phyloP scores from a whole-genome alignment of 768 basidiomycete species.

The Kwoniella mangroviensis region DNA sequence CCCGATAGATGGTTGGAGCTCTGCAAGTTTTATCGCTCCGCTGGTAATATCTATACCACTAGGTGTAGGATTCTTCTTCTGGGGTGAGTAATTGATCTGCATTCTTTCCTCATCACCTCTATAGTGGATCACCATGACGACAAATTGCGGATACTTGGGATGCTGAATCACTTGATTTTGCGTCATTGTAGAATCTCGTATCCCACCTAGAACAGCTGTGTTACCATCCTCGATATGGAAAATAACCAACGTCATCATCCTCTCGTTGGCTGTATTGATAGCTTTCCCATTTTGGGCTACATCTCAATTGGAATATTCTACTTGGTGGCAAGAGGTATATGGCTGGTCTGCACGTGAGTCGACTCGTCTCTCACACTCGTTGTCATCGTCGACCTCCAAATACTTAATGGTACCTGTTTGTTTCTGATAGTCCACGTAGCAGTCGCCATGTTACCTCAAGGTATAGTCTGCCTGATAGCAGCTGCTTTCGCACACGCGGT shows the following conservation, averaged over 20 bases:
- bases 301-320: conserved; percentile 41
- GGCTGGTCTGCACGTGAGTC: conserved; percentile 29
- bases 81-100: conserved; percentile 49
- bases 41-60: conserved; percentile 62
- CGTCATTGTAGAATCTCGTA: conserved; percentile 48
- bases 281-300: conserved; percentile 48
- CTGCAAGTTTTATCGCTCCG: conserved; percentile 61
- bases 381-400: too few species aligned
- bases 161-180: neutral
- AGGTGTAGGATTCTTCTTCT: conserved; percentile 62
- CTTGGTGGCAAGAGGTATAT: conserved; percentile 36
- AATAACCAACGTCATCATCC: conserved; percentile 46
- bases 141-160: neutral
- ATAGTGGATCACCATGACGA: too few species aligned
- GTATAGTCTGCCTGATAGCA: conserved; percentile 34
- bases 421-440: conserved; percentile 34
- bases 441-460: conserved; percentile 47
- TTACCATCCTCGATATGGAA: conserved; percentile 43
- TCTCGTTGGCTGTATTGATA: conserved; percentile 18
- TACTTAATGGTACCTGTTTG: too few species aligned
- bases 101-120: too few species aligned
- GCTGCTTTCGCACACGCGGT: conserved; percentile 27
- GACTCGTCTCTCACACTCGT: neutral
- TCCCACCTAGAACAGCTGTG: conserved; percentile 60
- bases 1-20: conserved; percentile 63